A percentile compares a stretch with the other conserved stretches of the same genome.
Conservation (phyloP, 805 yeast species). For the Monosporozyma servazzii region DNA sequence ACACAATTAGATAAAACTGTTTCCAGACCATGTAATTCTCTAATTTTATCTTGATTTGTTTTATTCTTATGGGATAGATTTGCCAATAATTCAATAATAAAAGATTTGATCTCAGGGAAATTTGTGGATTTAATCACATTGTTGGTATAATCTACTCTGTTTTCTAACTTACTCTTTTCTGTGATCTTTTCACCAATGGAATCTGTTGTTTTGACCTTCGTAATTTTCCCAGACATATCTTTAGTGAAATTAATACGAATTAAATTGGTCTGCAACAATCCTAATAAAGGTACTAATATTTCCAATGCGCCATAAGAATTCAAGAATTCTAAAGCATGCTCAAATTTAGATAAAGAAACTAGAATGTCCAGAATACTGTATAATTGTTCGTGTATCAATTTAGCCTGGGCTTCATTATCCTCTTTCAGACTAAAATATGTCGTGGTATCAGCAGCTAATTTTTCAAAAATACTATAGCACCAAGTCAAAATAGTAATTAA, state of each 20-base stretch:
- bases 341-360: constrained; percentile 26
- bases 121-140: constrained; percentile 23
- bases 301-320: constrained; percentile 32
- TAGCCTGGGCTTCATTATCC: constrained; percentile 14
- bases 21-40: constrained; percentile 61
- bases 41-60: constrained; percentile 55
- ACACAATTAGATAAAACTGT: constrained; percentile 70
- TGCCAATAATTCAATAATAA: constrained; percentile 58
- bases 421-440: constrained; percentile 17
- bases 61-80: constrained; percentile 43
- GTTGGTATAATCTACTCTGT: constrained; percentile 18
- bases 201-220: constrained; percentile 17
- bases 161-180: constrained; percentile 23
- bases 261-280: constrained; percentile 29
- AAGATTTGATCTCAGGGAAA: constrained; percentile 59
- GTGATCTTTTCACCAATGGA: constrained; percentile 20
- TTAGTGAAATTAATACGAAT: constrained; percentile 23
- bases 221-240: constrained; percentile 16
- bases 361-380: constrained; percentile 29
- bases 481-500: constrained; percentile 33
- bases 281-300: constrained; percentile 25
- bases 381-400: constrained; percentile 23
- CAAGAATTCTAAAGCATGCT: constrained; percentile 31
- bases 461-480: constrained; percentile 29
- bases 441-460: constrained; percentile 13